Conservation (phyloP, 2,329 filamentous ascomycete species). For the Colletotrichum sansevieriae region DNA sequence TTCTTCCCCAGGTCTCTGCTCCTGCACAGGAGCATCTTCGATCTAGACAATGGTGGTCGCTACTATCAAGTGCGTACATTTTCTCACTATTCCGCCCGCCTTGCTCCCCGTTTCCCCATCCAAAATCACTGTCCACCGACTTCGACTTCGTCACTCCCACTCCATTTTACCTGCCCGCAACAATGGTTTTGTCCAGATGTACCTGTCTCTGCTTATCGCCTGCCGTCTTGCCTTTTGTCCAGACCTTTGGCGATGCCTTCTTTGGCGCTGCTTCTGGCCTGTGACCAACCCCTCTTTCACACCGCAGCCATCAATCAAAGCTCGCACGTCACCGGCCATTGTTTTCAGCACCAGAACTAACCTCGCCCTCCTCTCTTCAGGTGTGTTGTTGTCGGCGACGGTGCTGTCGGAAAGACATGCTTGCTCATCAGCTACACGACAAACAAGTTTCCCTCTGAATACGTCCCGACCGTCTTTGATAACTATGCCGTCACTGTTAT, state of each 20-base stretch:
- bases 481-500: slow-evolving; percentile 99
- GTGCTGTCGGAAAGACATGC: slow-evolving; percentile 99
- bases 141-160: slow-evolving; percentile 32
- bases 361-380: slow-evolving; percentile 59
- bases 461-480: slow-evolving; percentile 98
- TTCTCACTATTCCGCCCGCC: slow-evolving; percentile 42
- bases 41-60: slow-evolving; percentile 70
- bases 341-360: slow-evolving; percentile 35
- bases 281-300: slow-evolving; percentile 3
- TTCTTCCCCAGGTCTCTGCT: slow-evolving; percentile 47
- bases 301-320: slow-evolving; percentile 36
- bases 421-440: slow-evolving; percentile 99
- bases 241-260: neutral
- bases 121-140: slow-evolving; percentile 33
- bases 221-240: neutral
- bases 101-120: slow-evolving; percentile 37
- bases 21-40: slow-evolving; percentile 54
- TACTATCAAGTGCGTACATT: slow-evolving; percentile 71
- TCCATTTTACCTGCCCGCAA: slow-evolving; percentile 29
- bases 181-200: neutral
- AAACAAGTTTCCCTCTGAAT: slow-evolving; percentile 99
- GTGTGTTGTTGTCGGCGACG: slow-evolving; percentile 98
- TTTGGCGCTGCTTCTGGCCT: slow-evolving; percentile 10
- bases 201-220: neutral
- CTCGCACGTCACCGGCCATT: slow-evolving; percentile 34